Percentiles rank a stretch among this genome's conserved stretches.
Evolutionary conservation across 2,329 filamentous ascomycete genomes (phyloP).

Genomic region (Cladosporium velox): DNA sequence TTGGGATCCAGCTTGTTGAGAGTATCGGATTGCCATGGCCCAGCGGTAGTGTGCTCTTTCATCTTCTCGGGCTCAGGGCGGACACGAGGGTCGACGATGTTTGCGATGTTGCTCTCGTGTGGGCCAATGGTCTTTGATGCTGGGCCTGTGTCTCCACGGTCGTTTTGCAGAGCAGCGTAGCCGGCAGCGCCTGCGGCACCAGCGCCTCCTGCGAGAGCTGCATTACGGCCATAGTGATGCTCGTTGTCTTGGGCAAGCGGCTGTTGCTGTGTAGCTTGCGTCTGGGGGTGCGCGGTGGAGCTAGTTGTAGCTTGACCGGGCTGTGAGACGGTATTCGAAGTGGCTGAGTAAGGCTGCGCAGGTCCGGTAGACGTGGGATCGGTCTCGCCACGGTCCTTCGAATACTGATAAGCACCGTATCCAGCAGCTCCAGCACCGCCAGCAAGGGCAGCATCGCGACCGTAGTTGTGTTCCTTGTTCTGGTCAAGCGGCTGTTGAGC

Average conservation of each 20-base stretch:
- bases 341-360: slow-evolving; percentile 28
- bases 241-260: slow-evolving; percentile 18
- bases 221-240: slow-evolving; percentile 34
- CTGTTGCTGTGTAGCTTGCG: not conserved
- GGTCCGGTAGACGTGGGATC: not conserved
- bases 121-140: slow-evolving; percentile 29
- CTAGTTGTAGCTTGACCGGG: not conserved
- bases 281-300: slow-evolving; percentile 5
- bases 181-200: slow-evolving; percentile 32
- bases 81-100: slow-evolving; percentile 28
- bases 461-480: slow-evolving; percentile 32
- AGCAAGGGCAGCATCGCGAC: slow-evolving; percentile 31
- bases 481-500: not conserved
- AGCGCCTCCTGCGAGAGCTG: slow-evolving; percentile 36
- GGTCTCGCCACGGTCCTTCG: not conserved
- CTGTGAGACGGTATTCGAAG: not conserved
- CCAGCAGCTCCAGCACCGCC: slow-evolving; percentile 32
- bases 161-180: slow-evolving; percentile 36
- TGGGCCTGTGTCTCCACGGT: slow-evolving; percentile 35
- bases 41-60: slow-evolving; percentile 29
- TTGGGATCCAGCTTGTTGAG: slow-evolving; percentile 30
- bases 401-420: slow-evolving; percentile 16
- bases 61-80: slow-evolving; percentile 28
- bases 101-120: slow-evolving; percentile 26
- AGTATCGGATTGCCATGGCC: slow-evolving; percentile 21